Evolutionary conservation across 176 grass and related monocot genomes (phyloP).

Genomic region (Zea luxurians): DNA sequence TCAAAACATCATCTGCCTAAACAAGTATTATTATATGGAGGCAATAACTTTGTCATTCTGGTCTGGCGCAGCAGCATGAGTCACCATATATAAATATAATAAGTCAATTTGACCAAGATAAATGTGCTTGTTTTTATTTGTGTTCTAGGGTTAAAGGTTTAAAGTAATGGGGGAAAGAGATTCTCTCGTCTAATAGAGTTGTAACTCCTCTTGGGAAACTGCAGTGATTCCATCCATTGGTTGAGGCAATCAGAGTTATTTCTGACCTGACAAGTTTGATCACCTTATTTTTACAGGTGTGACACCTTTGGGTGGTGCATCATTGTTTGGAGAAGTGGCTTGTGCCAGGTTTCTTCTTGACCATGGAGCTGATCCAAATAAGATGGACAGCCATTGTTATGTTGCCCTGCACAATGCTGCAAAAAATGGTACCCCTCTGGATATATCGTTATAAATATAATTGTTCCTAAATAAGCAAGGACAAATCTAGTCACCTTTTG

Average conservation of each 20-base stretch:
- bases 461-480: not conserved
- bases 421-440: not conserved
- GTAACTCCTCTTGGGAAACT: not conserved
- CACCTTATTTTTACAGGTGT: conserved; percentile 14
- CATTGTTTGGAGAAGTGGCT: conserved; percentile 37
- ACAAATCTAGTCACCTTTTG: not conserved
- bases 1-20: too few relatives aligned
- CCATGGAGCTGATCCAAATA: not conserved
- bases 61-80: too few relatives aligned
- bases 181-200: too few relatives aligned
- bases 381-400: not conserved
- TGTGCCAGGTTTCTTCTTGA: conserved; percentile 4
- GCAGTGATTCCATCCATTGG: not conserved
- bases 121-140: too few relatives aligned
- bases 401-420: not conserved
- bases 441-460: not conserved
- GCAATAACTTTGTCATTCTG: too few relatives aligned
- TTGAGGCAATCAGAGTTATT: not conserved
- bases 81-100: too few relatives aligned
- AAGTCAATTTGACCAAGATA: too few relatives aligned
- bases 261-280: not conserved
- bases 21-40: too few relatives aligned
- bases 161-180: too few relatives aligned
- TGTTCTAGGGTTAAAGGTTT: too few relatives aligned
- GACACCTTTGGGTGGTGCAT: conserved; percentile 36